A percentile compares a stretch with the other conserved stretches of the same genome.
phyloP scores from a whole-genome alignment of 441 rosid species.

The Erodium moschatum region DNA sequence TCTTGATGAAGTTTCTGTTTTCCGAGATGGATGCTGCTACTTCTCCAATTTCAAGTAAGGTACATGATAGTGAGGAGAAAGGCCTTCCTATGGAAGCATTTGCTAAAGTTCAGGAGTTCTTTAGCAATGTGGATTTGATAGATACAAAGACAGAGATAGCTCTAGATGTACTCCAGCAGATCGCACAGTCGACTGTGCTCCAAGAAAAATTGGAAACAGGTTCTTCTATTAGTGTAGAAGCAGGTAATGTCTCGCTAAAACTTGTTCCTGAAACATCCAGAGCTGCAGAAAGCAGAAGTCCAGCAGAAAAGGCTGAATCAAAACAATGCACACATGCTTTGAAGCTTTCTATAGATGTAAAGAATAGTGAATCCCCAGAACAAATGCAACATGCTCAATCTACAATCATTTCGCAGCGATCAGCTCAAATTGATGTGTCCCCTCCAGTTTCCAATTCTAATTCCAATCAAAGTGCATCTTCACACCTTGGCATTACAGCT shows the following conservation, averaged over 20 bases:
- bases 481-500: slow-evolving; percentile 60
- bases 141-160: slow-evolving; percentile 55
- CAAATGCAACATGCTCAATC: slow-evolving; percentile 38
- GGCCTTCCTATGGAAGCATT: slow-evolving; percentile 76
- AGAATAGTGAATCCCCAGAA: slow-evolving; percentile 39
- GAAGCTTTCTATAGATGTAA: slow-evolving; percentile 30
- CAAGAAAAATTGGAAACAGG: slow-evolving; percentile 44
- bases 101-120: slow-evolving; percentile 67
- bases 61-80: slow-evolving; percentile 51
- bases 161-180: slow-evolving; percentile 45
- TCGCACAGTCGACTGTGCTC: slow-evolving; percentile 35
- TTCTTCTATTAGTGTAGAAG: slow-evolving; percentile 34
- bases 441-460: slow-evolving; percentile 33
- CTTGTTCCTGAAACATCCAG: slow-evolving; percentile 30
- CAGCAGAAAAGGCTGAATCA: slow-evolving; percentile 26
- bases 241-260: slow-evolving; percentile 28
- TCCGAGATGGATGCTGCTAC: slow-evolving; percentile 67
- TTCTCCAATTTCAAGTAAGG: slow-evolving; percentile 42
- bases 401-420: slow-evolving; percentile 47
- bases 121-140: slow-evolving; percentile 54
- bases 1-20: slow-evolving; percentile 59
- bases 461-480: slow-evolving; percentile 42
- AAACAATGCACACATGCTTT: slow-evolving; percentile 23
- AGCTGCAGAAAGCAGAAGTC: slow-evolving; percentile 28
- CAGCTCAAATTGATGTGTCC: slow-evolving; percentile 32